Base-by-base conservation (phyloP, 2,329 filamentous ascomycete species). In the Aureobasidium lini region DNA sequence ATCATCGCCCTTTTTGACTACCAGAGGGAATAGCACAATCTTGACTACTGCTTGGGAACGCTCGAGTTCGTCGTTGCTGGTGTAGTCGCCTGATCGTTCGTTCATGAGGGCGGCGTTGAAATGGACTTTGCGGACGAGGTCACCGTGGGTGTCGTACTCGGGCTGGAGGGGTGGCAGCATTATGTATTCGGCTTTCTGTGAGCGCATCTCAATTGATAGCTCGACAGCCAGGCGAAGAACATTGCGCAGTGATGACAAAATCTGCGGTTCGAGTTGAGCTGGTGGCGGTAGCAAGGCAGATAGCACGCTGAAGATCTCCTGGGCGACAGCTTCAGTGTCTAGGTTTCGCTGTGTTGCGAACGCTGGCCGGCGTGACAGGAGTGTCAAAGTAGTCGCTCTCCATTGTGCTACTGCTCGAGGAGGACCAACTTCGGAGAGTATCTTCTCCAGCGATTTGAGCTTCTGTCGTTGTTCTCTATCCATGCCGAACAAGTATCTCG, bases 101-200 rank as follows among this genome's bases (percentile, higher is more conserved):
- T 94, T 95, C 93, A 99, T 97, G 68, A 96, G 83, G 34, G 88
- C 84, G 1, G 93, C 88, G 69, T 96, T 96, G 83, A 99, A 99
- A 61, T 85, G 82, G 9, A 97, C 90, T 60, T 92, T 93, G 58
- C 89, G 88, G 15, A 87, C 82, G 8, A 99, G 83, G 69, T 97
- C 93, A 66, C 94, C 94, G 63, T 94, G 90, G 66, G 86, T 87
- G 73, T 97, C 92, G 74, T 96, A 97, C 73, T 96, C 91, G 23
- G 94, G 94, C 73, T 94, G 90, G 59, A 96, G 80, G 4, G 94
- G 94, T 31, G 94, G 93, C 16, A 97, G 85, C 93, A 99, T 99
- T 78, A 96, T 94, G 77, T 96, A 99, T 77, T 97, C 94, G 39
- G 94, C 91, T 61, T 90, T 86, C 73, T 99, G 94, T 15, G 88